Evolutionary conservation across 768 basidiomycete species (phyloP).

Genomic region (Suillus ampliporus): DNA sequence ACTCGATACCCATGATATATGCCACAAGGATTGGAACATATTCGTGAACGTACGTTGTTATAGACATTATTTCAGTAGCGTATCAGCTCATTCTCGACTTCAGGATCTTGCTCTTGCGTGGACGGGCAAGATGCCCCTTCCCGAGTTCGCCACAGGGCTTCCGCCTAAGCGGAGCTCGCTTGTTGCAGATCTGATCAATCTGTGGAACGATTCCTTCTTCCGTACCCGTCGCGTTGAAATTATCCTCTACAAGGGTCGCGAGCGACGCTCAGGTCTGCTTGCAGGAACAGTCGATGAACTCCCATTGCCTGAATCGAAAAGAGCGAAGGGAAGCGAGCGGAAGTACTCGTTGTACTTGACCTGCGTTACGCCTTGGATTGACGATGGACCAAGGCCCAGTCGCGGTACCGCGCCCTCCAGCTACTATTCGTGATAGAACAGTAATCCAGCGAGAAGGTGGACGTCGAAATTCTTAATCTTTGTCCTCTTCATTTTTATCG

Average conservation of each 20-base stretch:
- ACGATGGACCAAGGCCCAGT: too few relatives aligned
- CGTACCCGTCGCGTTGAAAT: constrained; percentile 74
- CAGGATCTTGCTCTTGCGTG: constrained; percentile 79
- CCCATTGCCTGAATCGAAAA: constrained; percentile 55
- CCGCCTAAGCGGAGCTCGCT: constrained; percentile 57
- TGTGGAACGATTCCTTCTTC: constrained; percentile 85
- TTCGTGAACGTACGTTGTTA: constrained; percentile 66
- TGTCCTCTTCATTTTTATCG: neutral
- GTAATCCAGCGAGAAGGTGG: too few relatives aligned
- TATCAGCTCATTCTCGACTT: constrained; percentile 1
- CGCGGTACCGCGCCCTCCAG: too few relatives aligned
- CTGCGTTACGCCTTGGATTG: constrained; percentile 52
- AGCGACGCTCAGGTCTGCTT: constrained; percentile 70
- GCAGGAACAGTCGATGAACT: constrained; percentile 55
- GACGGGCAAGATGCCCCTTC: constrained; percentile 73
- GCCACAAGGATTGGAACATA: constrained; percentile 78
- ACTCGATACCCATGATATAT: constrained; percentile 77
- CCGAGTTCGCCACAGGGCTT: constrained; percentile 48
- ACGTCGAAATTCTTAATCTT: too few relatives aligned
- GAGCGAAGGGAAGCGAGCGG: constrained; percentile 62
- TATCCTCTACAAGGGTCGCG: constrained; percentile 76
- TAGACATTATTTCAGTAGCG: neutral
- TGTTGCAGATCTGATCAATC: constrained; percentile 71
- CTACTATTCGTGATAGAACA: constrained; percentile 2
- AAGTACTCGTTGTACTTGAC: constrained; percentile 67